A percentile compares a stretch with the other conserved stretches of the same genome.
phyloP scores from a whole-genome alignment of 73 alveolate species.

The Paramecium caudatum region DNA sequence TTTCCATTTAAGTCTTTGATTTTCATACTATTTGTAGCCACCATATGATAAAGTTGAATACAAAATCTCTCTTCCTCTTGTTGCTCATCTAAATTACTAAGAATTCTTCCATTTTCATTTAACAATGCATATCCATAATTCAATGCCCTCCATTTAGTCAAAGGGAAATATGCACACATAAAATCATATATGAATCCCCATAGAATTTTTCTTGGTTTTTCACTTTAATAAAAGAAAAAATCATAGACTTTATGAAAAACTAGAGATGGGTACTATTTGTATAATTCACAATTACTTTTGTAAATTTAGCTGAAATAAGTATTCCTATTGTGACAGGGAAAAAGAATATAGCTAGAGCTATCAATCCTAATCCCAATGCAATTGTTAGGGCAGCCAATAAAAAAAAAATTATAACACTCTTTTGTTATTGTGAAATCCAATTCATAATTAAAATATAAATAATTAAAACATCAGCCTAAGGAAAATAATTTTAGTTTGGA shows the following conservation, averaged over 20 bases:
- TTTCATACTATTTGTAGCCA: conserved; percentile 74
- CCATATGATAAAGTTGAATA: conserved; percentile 82
- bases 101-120: conserved; percentile 81
- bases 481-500: too few relatives aligned
- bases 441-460: too few relatives aligned
- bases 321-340: conserved; percentile 32
- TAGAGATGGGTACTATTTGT: not conserved
- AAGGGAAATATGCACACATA: conserved; percentile 77
- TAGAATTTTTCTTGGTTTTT: conserved; percentile 79
- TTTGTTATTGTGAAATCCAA: conserved; percentile 35
- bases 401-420: not conserved
- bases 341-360: not conserved
- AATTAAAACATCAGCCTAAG: too few relatives aligned
- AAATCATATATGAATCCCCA: conserved; percentile 84
- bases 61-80: conserved; percentile 81
- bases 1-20: conserved; percentile 79
- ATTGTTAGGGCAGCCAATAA: not conserved
- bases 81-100: conserved; percentile 75
- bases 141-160: conserved; percentile 79
- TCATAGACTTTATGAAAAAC: conserved; percentile 65
- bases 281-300: not conserved
- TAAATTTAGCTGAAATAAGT: not conserved
- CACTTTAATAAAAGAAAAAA: conserved; percentile 80
- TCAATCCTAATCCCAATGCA: not conserved
- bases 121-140: conserved; percentile 88